Evolutionary conservation across 495 filamentous ascomycete genomes (phyloP), one percentile per base, ranked within the genome.

Genomic region (Hyaloscypha variabilis): DNA sequence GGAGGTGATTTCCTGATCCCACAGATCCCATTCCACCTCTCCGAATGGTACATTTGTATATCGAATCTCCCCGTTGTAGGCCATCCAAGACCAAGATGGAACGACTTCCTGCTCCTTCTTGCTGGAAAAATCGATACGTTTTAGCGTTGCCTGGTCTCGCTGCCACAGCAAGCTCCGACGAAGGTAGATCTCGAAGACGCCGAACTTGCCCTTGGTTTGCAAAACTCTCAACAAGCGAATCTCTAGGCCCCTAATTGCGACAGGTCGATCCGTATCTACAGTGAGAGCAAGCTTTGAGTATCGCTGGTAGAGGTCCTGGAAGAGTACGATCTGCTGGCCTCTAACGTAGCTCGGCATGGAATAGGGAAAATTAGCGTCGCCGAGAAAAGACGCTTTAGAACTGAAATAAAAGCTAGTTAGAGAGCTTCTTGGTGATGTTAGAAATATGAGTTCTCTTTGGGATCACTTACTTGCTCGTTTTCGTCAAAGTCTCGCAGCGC

Each of bases 361-460:
- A 28, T 70, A 42, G 0, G 79, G 79, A 50, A 80, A 79, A 60
- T 78, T 67, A 0, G 77, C 50, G 58, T 80, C 79, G 0, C 75
- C 77, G 6, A 80, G 72, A 58, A 78, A 77, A 36, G 29, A 42
- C 39, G 39, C 39, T 19, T 42, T 42, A 6, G 39, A 42, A 14
- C 39, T 42, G 39, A 14, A 54, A 29, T 29, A 19, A 34, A 31
- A 58, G 26, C n/a, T 29, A 58, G 55, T 36, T 11, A 58, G 55
- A 17, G 26, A 58, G 55, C 30, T 31, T 24, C 17, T 46, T 23
- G 19, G n/a, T 13, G 28, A 36, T 25, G 52, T 53, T 2, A 66
- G 3, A 19, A 13, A 29, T 30, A 8, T 31, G n/a, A 2, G 10
- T 58, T 36, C 30, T 36, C 30, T 58, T 58, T 31, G 19, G 28